Evolutionary conservation across 1,284 basidiomycete genomes (phyloP).

Genomic region (Malassezia sp.): DNA sequence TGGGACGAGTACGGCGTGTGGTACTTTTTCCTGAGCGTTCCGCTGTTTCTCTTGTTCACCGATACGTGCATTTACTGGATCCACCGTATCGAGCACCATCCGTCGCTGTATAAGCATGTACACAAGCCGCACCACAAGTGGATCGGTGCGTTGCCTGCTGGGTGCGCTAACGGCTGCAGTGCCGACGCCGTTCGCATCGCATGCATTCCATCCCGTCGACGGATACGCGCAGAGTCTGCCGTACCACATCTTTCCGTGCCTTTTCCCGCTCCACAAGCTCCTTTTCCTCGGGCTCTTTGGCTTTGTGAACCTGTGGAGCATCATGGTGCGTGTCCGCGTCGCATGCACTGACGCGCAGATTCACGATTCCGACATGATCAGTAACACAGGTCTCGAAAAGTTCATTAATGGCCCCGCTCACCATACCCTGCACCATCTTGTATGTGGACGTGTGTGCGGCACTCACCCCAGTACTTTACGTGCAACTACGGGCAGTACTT

Average conservation of each 20-base stretch:
- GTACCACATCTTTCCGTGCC: constrained; percentile 81
- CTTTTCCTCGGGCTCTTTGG: constrained; percentile 42
- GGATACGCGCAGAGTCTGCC: constrained; percentile 87
- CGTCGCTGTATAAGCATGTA: constrained; percentile 71
- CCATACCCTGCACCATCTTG: constrained; percentile 90
- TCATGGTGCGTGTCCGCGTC: too few species aligned
- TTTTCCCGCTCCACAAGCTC: constrained; percentile 70
- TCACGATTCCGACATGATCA: constrained; percentile 99
- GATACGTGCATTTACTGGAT: constrained; percentile 89
- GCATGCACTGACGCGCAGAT: too few species aligned
- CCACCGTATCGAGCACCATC: constrained; percentile 80
- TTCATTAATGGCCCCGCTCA: constrained; percentile 95
- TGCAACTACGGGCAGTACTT: constrained; percentile 95
- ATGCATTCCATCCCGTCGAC: constrained; percentile 94
- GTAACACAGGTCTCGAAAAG: constrained; percentile 75
- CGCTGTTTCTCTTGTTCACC: constrained; percentile 70
- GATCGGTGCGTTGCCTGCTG: too few species aligned
- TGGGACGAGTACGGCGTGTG: constrained; percentile 51
- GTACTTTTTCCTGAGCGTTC: constrained; percentile 40
- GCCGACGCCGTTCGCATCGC: constrained; percentile 88
- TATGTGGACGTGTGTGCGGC: too few species aligned
- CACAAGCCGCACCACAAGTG: constrained; percentile 98
- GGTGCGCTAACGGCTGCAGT: too few species aligned
- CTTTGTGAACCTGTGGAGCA: constrained; percentile 45
- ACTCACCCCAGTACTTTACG: constrained; percentile 76